Percentiles rank a stretch among this genome's conserved stretches.
These are phyloP conservation scores for Rachicladosporium sp. DNA, from an alignment of 2,329 filamentous ascomycete genomes.

Conservation along the genomic window DNA sequence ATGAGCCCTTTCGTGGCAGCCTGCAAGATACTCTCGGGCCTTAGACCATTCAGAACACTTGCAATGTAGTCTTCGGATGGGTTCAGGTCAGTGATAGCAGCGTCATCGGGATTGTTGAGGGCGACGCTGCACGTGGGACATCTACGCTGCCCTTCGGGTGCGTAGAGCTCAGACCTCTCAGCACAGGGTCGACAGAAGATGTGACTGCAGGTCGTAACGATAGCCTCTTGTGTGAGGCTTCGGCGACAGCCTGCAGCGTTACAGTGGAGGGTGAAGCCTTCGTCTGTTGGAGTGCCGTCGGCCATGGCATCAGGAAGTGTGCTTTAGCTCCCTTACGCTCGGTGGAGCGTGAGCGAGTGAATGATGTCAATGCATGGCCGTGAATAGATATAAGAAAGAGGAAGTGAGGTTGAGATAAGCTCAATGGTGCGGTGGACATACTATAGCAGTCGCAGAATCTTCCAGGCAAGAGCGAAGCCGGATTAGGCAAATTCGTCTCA, in stretches of 20 bases:
- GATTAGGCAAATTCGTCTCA: too few relatives aligned
- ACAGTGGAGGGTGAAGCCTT: constrained; percentile 63
- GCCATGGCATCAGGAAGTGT: neutral
- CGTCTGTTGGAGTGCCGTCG: constrained; percentile 32
- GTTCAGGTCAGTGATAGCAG: constrained; percentile 56
- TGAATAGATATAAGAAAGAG: neutral
- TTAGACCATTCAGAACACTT: constrained; percentile 69
- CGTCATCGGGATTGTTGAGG: constrained; percentile 62
- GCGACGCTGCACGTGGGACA: constrained; percentile 68
- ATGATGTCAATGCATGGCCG: neutral
- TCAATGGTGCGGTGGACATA: neutral
- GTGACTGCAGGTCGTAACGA: constrained; percentile 88
- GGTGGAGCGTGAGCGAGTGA: neutral
- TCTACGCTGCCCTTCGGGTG: constrained; percentile 39
- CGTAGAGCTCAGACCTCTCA: constrained; percentile 48
- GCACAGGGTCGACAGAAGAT: constrained; percentile 74
- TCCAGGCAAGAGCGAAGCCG: too few relatives aligned
- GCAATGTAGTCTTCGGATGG: constrained; percentile 86
- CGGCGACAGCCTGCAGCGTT: constrained; percentile 67
- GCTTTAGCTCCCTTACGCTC: too few relatives aligned
- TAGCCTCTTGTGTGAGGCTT: constrained; percentile 55
- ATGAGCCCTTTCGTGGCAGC: constrained; percentile 66
- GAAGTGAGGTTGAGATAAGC: constrained; percentile 4
- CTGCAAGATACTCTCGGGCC: constrained; percentile 72
- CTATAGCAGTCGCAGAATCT: too few relatives aligned